phyloP scores from a whole-genome alignment of 257 asterid genomes.

The Primulina eburnea region DNA sequence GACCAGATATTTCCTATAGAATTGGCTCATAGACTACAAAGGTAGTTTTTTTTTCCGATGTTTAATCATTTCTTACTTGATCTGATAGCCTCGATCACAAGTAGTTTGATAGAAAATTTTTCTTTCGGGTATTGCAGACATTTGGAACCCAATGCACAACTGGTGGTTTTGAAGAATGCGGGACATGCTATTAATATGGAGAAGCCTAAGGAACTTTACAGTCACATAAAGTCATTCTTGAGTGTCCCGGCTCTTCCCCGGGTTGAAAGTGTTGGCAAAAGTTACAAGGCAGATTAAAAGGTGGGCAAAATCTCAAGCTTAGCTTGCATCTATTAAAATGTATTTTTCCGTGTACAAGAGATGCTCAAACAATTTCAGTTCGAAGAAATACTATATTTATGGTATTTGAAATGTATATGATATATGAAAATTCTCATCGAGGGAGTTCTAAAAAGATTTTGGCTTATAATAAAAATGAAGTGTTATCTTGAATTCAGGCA shows the following conservation, averaged over 20 bases:
- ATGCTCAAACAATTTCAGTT: constrained; percentile 2
- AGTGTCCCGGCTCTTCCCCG: constrained; percentile 31
- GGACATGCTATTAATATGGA: constrained; percentile 83
- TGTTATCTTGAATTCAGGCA: no score
- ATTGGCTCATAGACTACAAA: constrained; percentile 62
- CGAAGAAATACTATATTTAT: background rate
- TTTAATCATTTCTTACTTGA: constrained; percentile 10
- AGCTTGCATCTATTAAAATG: background rate
- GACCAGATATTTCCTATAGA: constrained; percentile 77
- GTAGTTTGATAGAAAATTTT: background rate
- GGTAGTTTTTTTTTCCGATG: constrained; percentile 30
- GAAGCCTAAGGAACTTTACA: constrained; percentile 61
- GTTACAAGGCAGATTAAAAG: constrained; percentile 42
- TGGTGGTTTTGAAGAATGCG: constrained; percentile 60
- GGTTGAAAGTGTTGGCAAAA: constrained; percentile 27
- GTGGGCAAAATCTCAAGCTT: background rate
- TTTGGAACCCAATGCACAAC: constrained; percentile 55
- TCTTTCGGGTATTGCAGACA: constrained; percentile 42
- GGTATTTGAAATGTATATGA: background rate
- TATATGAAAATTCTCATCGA: background rate
- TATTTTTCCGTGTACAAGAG: background rate
- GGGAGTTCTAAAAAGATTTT: background rate
- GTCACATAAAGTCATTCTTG: constrained; percentile 58
- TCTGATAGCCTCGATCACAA: background rate
- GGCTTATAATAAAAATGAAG: background rate